Evolutionary conservation across 179 eudicot genomes (phyloP).

Genomic region (Camellia oleifera): DNA sequence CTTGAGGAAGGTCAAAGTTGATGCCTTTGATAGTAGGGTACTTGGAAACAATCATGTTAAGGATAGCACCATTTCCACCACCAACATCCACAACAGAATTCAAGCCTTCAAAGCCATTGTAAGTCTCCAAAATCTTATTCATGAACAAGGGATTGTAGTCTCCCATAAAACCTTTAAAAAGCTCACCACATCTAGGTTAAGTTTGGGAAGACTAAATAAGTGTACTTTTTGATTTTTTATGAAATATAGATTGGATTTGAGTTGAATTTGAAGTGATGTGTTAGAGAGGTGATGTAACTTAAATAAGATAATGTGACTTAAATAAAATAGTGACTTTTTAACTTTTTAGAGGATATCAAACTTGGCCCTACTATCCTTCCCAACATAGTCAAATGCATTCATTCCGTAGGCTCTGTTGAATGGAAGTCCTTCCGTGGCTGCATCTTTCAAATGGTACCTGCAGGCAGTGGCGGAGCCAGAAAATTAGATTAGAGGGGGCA

Average conservation of each 20-base stretch:
- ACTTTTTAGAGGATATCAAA: no score
- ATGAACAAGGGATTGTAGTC: slow-evolving; percentile 14
- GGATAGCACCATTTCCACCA: slow-evolving; percentile 15
- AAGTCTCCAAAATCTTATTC: slow-evolving; percentile 19
- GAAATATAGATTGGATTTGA: no score
- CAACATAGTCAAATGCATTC: slow-evolving; percentile 12
- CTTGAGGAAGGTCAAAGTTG: slow-evolving; percentile 20
- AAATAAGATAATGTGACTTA: no score
- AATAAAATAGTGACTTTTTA: no score
- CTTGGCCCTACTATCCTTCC: slow-evolving; percentile 9
- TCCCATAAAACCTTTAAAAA: slow-evolving; percentile 18
- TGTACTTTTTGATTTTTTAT: no score
- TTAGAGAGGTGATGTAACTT: no score
- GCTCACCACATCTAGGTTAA: background rate
- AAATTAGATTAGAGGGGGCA: no score
- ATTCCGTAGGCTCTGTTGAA: slow-evolving; percentile 24
- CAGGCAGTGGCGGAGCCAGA: no score
- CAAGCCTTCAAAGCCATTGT: slow-evolving; percentile 22
- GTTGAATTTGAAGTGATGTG: no score
- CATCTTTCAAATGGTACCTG: no score
- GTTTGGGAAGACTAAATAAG: no score
- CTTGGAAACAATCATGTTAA: slow-evolving; percentile 15
- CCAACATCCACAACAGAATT: slow-evolving; percentile 23
- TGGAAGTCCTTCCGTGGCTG: background rate
- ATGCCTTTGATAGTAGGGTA: slow-evolving; percentile 21